Percentiles rank a stretch among this genome's conserved stretches.
Conservation (phyloP, 169 alveolate genomes). For the Plasmodium vivax region DNA sequence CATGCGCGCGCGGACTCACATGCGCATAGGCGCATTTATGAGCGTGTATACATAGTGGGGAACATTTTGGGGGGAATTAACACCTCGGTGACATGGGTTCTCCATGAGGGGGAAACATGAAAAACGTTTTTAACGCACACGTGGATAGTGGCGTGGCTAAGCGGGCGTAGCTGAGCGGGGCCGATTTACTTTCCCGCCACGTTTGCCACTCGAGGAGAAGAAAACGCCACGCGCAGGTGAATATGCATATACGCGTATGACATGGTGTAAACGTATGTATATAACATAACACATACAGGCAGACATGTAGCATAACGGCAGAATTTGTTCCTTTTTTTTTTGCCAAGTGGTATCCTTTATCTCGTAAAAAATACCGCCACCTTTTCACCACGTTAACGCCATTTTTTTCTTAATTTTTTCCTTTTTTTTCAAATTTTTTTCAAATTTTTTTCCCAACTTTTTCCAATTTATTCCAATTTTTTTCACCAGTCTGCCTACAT, state of each 20-base stretch:
- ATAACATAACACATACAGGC: background rate
- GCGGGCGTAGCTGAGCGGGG: background rate
- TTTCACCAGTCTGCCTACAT: background rate
- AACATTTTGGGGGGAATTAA: background rate
- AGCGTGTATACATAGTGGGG: background rate
- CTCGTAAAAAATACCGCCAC: background rate
- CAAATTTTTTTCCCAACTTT: background rate
- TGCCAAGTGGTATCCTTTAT: background rate
- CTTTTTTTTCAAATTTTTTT: background rate
- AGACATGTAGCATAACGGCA: background rate
- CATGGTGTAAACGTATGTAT: background rate
- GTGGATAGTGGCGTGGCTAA: background rate
- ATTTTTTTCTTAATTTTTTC: background rate
- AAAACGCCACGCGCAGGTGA: background rate
- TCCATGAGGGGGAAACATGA: background rate
- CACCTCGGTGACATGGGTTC: background rate
- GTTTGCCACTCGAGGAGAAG: background rate
- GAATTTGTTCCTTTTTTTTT: background rate
- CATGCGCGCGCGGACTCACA: background rate
- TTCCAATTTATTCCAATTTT: background rate
- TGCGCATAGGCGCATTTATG: conserved; percentile 1
- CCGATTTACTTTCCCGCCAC: background rate
- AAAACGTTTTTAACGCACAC: background rate
- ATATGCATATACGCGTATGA: background rate
- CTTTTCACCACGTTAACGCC: background rate